A percentile compares a stretch with the other conserved stretches of the same genome.
These are phyloP conservation scores for Chalaropsis ovoidea DNA, from an alignment of 2,329 filamentous ascomycete species.

Conservation along the genomic window DNA sequence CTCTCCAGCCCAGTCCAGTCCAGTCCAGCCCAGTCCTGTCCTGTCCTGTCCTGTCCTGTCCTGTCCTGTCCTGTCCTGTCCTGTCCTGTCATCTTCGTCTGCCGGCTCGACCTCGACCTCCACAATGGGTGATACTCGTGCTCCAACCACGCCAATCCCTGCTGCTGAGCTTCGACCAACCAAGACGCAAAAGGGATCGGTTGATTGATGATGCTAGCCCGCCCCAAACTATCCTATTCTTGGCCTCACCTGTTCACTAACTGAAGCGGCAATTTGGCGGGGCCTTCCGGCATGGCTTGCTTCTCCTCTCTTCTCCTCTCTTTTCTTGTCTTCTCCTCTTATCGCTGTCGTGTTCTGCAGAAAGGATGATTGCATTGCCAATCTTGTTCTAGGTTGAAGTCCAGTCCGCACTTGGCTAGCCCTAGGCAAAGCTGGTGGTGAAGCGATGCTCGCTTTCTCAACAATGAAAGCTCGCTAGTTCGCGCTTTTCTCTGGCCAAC, in stretches of 20 bases:
- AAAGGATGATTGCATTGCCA: background rate
- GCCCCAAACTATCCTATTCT: too few relatives aligned
- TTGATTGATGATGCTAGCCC: background rate
- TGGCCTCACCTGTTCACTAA: background rate
- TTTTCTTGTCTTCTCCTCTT: too few relatives aligned
- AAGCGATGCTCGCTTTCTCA: background rate
- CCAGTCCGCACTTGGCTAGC: background rate
- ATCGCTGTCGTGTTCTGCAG: background rate
- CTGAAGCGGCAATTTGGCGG: background rate
- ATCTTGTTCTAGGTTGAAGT: background rate
- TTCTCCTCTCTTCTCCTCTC: too few relatives aligned
- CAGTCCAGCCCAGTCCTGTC: too few relatives aligned
- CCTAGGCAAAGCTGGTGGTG: background rate
- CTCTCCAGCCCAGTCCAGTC: too few relatives aligned
- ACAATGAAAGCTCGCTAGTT: slow-evolving; percentile 16
- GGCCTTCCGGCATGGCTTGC: slow-evolving; percentile 1
- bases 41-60: too few relatives aligned
- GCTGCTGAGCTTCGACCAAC: too few relatives aligned
- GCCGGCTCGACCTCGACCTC: too few relatives aligned
- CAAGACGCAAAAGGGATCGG: background rate
- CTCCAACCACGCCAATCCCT: too few relatives aligned
- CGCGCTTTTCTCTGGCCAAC: slow-evolving; percentile 9
- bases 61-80: too few relatives aligned
- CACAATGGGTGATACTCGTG: too few relatives aligned
- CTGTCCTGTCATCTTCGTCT: too few relatives aligned